Evolutionary conservation across 768 basidiomycete species (phyloP).

Genomic region (Hygrocybe punicea): DNA sequence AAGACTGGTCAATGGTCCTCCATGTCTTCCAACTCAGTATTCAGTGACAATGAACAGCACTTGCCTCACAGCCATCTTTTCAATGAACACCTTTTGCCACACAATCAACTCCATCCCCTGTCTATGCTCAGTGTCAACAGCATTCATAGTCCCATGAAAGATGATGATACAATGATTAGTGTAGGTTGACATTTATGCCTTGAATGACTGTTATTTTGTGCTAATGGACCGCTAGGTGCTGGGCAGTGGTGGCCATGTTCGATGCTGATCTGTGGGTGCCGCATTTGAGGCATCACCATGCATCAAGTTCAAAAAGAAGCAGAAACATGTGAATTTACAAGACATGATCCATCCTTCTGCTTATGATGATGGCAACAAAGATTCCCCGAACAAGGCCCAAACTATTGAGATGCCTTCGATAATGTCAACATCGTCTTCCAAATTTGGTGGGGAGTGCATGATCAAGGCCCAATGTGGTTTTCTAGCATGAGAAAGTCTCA

Average conservation of each 20-base stretch:
- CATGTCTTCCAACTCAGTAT: conserved; percentile 57
- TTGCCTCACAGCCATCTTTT: conserved; percentile 11
- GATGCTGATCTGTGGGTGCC: conserved; percentile 63
- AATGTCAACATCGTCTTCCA: conserved; percentile 57
- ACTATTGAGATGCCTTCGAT: conserved; percentile 66
- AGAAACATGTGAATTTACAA: conserved; percentile 49
- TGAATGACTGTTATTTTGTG: background rate
- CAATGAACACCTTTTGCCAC: conserved; percentile 39
- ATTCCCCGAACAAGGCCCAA: conserved; percentile 45
- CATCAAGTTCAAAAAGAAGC: conserved; percentile 54
- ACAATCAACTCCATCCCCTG: conserved; percentile 57
- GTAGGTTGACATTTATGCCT: conserved; percentile 39
- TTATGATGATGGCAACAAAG: conserved; percentile 17
- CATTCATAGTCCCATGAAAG: conserved; percentile 50
- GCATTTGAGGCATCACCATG: conserved; percentile 70
- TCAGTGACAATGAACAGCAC: conserved; percentile 48
- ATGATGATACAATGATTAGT: conserved; percentile 81
- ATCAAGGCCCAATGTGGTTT: conserved; percentile 59
- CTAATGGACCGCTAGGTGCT: conserved; percentile 44
- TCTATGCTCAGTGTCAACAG: conserved; percentile 57
- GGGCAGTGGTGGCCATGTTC: conserved; percentile 74
- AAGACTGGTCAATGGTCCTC: conserved; percentile 53
- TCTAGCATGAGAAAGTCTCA: conserved; percentile 61
- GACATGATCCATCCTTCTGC: conserved; percentile 26
- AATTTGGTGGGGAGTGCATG: conserved; percentile 69